Base-by-base conservation (phyloP, 177 flowering plant genomes). In the Vitis hybrid region DNA sequence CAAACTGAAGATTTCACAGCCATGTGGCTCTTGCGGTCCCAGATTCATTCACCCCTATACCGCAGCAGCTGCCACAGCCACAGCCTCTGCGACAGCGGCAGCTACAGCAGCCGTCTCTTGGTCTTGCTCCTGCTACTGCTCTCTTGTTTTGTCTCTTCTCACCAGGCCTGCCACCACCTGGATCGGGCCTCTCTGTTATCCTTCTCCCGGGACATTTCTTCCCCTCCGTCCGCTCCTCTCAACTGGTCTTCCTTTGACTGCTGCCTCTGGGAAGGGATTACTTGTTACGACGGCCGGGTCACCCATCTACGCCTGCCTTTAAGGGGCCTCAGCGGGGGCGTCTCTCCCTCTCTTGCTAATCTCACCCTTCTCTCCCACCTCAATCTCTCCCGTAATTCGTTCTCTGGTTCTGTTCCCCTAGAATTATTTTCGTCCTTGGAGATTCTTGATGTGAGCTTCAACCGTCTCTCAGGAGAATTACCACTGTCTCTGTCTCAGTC, bases 231-330 rank as follows among this genome's bases (percentile, higher is more conserved):
- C 10, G 9, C 67, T 21, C 67, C 78, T 18, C 74, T 86, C 26
- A 80, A 82, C 52, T 85, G 87, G 89, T 58, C 78, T n/a, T 2
- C 69, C 18, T 62, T 68, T 5, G 85, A 86, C 51, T 89, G 94
- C 78, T 89, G 94, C 70, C 7, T 8, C 14, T 89, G 94, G 94
- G 84, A 81, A 56, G 94, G 94, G 4, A 52, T 89, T 14, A 49
- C 60, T 13, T 89, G 94, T 66, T 82, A 79, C 21, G 50, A 60
- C 17, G 88, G 77, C 2, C 60, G 83, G 13, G 89, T 88, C 11
- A 70, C 65, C 18, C 65, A 56, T 30, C 74, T 90, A 11, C 73
- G 19, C 68, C 82, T 88, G 10, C 85, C 89, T 1, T 72, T 66
- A 9, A 79, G 77, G 69, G 80, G 85, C 49, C 81, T 90, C 19